A percentile compares a stretch with the other conserved stretches of the same genome.
Conservation (phyloP, 1,139 yeast genomes). For the Kodamaea sp. region DNA sequence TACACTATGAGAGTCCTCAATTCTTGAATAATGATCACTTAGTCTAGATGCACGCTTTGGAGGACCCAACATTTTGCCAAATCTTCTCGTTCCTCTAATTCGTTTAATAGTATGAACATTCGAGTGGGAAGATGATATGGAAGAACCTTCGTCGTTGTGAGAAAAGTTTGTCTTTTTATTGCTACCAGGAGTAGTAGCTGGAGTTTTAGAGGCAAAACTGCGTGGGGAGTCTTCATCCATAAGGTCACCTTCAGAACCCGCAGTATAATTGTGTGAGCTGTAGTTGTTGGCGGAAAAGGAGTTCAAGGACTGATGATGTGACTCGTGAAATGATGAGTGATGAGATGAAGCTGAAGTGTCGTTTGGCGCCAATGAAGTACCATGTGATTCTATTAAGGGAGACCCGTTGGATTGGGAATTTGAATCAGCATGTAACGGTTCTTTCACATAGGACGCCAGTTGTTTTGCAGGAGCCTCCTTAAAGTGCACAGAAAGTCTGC, state of each 20-base stretch:
- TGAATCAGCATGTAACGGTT: too few relatives aligned
- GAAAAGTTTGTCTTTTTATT: conserved; percentile 6
- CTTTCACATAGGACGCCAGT: conserved; percentile 2
- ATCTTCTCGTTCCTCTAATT: conserved; percentile 33
- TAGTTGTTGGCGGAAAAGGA: neutral
- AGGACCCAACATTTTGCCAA: conserved; percentile 41
- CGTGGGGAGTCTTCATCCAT: conserved; percentile 14
- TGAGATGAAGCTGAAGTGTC: conserved; percentile 10
- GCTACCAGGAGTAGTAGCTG: conserved; percentile 23
- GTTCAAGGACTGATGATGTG: conserved; percentile 3
- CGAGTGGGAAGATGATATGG: conserved; percentile 2
- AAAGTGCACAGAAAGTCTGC: conserved; percentile 38
- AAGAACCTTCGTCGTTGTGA: conserved; percentile 2
- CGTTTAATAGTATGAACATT: conserved; percentile 25
- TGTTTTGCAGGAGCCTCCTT: conserved; percentile 16
- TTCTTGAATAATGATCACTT: conserved; percentile 17
- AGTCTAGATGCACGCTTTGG: conserved; percentile 37
- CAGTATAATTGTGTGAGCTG: conserved; percentile 12
- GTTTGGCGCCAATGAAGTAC: too few relatives aligned
- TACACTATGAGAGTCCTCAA: too few relatives aligned
- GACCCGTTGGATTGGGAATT: too few relatives aligned
- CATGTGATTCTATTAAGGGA: too few relatives aligned
- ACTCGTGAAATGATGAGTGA: conserved; percentile 11
- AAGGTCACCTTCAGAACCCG: conserved; percentile 15
- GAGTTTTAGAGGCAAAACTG: conserved; percentile 14